Percentiles rank a stretch among this genome's conserved stretches.
Conservation (phyloP, 1,139 yeast genomes). For the Saccharomyces hybrid region DNA sequence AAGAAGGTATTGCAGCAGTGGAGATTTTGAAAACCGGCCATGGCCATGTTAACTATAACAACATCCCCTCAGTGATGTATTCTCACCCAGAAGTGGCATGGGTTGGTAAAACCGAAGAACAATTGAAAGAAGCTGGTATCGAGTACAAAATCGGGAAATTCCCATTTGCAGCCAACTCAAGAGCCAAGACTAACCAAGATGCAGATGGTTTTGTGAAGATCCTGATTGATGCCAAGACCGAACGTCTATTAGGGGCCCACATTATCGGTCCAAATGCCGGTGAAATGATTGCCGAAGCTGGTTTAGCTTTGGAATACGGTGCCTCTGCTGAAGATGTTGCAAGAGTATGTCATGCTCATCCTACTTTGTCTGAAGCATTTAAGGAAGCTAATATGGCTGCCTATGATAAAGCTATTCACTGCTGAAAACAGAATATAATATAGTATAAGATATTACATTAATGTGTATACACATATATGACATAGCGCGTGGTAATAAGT, state of each 20-base stretch:
- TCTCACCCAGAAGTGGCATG: conserved; percentile 99
- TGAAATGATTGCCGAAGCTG: conserved; percentile 99
- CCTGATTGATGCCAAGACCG: conserved; percentile 93
- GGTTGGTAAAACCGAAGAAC: conserved; percentile 96
- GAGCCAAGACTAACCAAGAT: conserved; percentile 97
- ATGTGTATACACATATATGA: background rate
- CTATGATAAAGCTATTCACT: conserved; percentile 82
- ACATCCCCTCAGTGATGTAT: conserved; percentile 97
- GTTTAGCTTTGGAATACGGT: conserved; percentile 96
- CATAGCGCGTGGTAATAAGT: background rate
- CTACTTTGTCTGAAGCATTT: conserved; percentile 95
- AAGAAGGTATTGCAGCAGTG: conserved; percentile 98
- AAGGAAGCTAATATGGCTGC: conserved; percentile 97
- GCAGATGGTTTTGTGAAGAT: conserved; percentile 97
- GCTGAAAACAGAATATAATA: conserved; percentile 34
- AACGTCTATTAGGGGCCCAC: conserved; percentile 92
- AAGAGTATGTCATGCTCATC: conserved; percentile 97
- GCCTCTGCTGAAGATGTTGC: conserved; percentile 97
- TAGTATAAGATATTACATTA: conserved; percentile 1
- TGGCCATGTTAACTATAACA: conserved; percentile 97
- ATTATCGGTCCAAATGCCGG: conserved; percentile 98
- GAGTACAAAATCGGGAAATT: conserved; percentile 92
- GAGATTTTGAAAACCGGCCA: conserved; percentile 89
- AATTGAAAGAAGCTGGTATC: conserved; percentile 88
- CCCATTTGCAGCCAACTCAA: conserved; percentile 97